Conservation (phyloP, 139 green algal species). For the Klebsormidium nitens region DNA sequence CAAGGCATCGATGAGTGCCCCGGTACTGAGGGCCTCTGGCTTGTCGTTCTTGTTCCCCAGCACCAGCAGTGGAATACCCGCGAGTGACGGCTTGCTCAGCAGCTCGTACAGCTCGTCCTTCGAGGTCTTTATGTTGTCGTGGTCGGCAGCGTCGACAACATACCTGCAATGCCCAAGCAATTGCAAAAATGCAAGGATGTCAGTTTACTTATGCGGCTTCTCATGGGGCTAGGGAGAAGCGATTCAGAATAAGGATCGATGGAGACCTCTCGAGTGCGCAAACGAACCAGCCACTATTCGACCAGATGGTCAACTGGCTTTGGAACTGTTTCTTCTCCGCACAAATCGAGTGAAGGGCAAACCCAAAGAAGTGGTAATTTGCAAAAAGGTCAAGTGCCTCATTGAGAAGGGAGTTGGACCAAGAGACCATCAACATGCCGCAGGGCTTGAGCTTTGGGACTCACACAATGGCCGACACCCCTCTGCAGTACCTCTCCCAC, state of each 20-base stretch:
- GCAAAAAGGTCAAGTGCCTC: no score
- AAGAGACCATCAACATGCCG: no score
- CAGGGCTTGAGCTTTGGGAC: no score
- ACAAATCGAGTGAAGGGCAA: no score
- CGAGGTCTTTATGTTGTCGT: slow-evolving; percentile 64
- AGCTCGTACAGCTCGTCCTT: slow-evolving; percentile 57
- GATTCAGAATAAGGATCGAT: neutral
- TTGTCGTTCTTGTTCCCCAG: slow-evolving; percentile 99
- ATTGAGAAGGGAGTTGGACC: no score
- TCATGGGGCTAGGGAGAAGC: neutral
- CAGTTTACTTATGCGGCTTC: neutral
- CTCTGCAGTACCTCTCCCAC: slow-evolving; percentile 98
- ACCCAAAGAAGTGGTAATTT: no score
- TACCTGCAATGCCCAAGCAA: no score
- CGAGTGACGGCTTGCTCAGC: slow-evolving; percentile 43
- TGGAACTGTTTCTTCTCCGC: no score
- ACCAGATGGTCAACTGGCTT: no score
- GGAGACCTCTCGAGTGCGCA: no score
- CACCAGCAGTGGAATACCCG: slow-evolving; percentile 88
- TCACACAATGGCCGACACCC: slow-evolving; percentile 88
- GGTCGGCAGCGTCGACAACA: slow-evolving; percentile 92
- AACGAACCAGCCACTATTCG: no score
- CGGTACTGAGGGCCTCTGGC: slow-evolving; percentile 60
- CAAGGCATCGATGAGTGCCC: slow-evolving; percentile 71
- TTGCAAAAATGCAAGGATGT: slow-evolving; percentile 8